phyloP scores from a whole-genome alignment of 768 basidiomycete species.

The Tylopilus vinaceipallidus region DNA sequence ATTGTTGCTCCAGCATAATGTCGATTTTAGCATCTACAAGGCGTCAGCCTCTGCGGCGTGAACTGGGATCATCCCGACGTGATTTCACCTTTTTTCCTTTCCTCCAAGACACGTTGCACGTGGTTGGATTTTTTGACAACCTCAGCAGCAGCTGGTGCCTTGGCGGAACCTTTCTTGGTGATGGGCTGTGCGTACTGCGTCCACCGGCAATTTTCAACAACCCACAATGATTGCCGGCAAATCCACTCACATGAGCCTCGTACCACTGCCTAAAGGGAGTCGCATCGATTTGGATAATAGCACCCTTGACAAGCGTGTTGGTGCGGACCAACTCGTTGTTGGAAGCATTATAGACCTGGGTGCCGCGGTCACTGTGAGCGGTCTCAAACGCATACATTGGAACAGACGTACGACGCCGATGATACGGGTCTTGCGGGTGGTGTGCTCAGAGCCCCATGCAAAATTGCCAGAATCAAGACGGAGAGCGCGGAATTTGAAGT shows the following conservation, averaged over 20 bases:
- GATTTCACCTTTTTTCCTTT: constrained; percentile 81
- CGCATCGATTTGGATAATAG: constrained; percentile 97
- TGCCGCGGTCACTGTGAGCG: constrained; percentile 13
- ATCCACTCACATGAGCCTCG: constrained; percentile 83
- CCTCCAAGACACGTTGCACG: constrained; percentile 80
- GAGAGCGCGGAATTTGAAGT: constrained; percentile 92
- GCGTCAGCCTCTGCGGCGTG: constrained; percentile 16
- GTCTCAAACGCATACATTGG: background rate
- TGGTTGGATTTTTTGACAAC: constrained; percentile 87
- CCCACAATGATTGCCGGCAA: background rate
- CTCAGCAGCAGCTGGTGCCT: constrained; percentile 49
- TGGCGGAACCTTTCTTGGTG: constrained; percentile 75
- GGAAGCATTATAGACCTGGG: constrained; percentile 94
- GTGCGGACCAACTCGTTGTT: constrained; percentile 99
- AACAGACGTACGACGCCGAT: constrained; percentile 81
- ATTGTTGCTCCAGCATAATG: constrained; percentile 82
- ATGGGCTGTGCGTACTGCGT: constrained; percentile 90
- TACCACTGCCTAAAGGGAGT: constrained; percentile 99
- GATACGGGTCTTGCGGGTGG: constrained; percentile 93
- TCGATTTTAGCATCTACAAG: constrained; percentile 85
- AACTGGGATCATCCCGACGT: constrained; percentile 2
- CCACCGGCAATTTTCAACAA: constrained; percentile 2
- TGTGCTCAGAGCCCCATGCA: constrained; percentile 95
- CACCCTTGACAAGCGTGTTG: constrained; percentile 97
- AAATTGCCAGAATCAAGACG: constrained; percentile 97